Base-by-base conservation (phyloP, 352 stramenopile species). In the Globisporangium polare region DNA sequence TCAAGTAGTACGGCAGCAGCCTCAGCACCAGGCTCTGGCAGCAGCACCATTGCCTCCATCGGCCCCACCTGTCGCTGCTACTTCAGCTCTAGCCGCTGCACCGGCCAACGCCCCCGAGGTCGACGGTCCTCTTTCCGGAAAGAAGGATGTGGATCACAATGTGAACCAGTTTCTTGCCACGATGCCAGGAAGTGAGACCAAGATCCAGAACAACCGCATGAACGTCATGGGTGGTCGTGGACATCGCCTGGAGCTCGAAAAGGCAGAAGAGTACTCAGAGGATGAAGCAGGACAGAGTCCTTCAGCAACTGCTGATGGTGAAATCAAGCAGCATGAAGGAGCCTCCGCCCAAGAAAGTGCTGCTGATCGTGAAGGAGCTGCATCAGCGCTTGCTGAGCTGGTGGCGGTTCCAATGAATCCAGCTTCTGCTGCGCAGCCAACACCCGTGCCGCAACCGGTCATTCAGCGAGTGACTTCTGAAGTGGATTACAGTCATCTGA, bases 141-240 rank as follows among this genome's bases (percentile, higher is more conserved):
- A 74, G 29, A 78, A 80, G 53, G 66, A 74, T 43, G 67, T 56
- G 13, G 76, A 80, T 31, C 63, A 77, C 22, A 69, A 88, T 42
- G 78, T 92, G 71, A 81, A 95, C 74, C 67, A 81, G 43, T 83
- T 92, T 62, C 71, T 96, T 58, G 74, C 85, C 65, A 84, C 75
- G 24, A 88, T 98, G 73, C 92, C 89, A 43, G 88, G 93, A 33
- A 96, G 78, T 42, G 94, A 98, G 74, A 86, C 77, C 43, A 92
- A 92, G 46, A 97, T 97, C 45, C 91, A 91, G 53, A 97, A 96
- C 63, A 83, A 77, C 35, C 70, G 83, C 20, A 95, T 97, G 60
- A 97, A 94, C 43, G 86, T 98, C 10, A 89, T 98, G 78, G 92
- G 94, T 43, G 94, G 94, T 26, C 79, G 94, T 66, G 89, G 88